Base-by-base conservation (phyloP, 371 early-diverging fungal species). In the Actinomortierella ambigua region DNA sequence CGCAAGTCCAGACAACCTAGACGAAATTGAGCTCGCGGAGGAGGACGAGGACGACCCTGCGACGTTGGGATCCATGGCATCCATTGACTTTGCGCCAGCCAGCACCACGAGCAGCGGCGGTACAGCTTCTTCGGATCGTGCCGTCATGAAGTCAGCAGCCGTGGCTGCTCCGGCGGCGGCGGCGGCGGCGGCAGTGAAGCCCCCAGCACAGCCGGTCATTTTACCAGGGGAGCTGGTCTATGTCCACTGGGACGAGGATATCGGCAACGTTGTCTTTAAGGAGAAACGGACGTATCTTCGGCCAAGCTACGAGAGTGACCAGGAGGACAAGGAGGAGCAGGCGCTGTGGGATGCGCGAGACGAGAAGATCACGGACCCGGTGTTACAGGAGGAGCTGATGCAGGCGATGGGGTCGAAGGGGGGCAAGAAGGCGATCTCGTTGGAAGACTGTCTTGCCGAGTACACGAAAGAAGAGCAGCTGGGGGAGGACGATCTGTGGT, bases 381-480 rank as follows among this genome's bases (percentile, higher is more conserved):
- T 51, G 17, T 57, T 71, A 26, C 63, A 67, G 28, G 49, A 52
- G 9, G 65, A 68, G n/a, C 46, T 69, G 2, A 44, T 27, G 11
- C 27, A 62, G 26, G 1, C 34, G 1, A 28, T 56, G 8, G 27
- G 14, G 6, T 42, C 49, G 15, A 60, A 59, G 65, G 57, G 63
- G n/a, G 42, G 61, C 55, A 77, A 76, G 53, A 71, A 81, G 48
- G 53, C 78, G 51, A 77, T 92, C 11, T 82, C 88, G 0, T 61
- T 95, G 27, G 77, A 85, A 26, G 87, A 90, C 57, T 97, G 98
- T 61, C 55, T 96, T 49, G 78, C 87, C 18, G 90, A 89, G 63
- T 96, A 92, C 63, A 87, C 87, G 24, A 88, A 83, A 59, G 90
- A 91, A 58, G 97, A 97, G 75, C 76, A 88, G 42, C 82, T 97